phyloP scores from a whole-genome alignment of 148 eudicot species.

The Chenopodium quinoa region DNA sequence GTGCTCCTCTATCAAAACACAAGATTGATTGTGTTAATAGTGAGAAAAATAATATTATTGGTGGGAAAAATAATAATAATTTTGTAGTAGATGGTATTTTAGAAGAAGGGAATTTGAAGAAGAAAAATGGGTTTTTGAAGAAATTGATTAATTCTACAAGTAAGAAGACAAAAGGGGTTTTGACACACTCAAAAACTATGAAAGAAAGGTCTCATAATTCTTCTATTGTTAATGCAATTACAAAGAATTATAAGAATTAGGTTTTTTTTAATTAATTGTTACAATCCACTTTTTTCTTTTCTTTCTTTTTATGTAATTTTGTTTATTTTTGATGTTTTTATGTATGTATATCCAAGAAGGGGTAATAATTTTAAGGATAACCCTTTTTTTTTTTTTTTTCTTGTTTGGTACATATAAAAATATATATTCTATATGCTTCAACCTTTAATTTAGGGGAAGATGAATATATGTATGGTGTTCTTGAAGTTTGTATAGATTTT shows the following conservation, averaged over 20 bases:
- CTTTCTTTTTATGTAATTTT: not conserved
- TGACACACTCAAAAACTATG: conserved; percentile 38
- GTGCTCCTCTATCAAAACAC: conserved; percentile 34
- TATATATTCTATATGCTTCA: not conserved
- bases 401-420: not conserved
- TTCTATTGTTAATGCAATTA: not conserved
- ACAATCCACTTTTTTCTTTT: too few relatives aligned
- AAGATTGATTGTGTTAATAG: conserved; percentile 10
- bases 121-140: conserved; percentile 58
- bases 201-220: conserved; percentile 26
- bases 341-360: not conserved
- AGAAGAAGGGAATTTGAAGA: conserved; percentile 24
- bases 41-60: not conserved
- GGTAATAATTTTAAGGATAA: conserved; percentile 2
- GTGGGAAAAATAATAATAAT: conserved; percentile 9
- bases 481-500: conserved; percentile 17
- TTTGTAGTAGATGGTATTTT: not conserved
- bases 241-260: not conserved
- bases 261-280: not conserved
- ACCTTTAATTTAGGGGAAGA: not conserved
- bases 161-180: conserved; percentile 43
- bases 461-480: not conserved
- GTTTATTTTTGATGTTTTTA: not conserved
- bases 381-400: not conserved
- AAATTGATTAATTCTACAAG: conserved; percentile 48